These are phyloP conservation scores for Cercospora brassicicola DNA, from an alignment of 2,329 filamentous ascomycete species.

Conservation along the genomic window DNA sequence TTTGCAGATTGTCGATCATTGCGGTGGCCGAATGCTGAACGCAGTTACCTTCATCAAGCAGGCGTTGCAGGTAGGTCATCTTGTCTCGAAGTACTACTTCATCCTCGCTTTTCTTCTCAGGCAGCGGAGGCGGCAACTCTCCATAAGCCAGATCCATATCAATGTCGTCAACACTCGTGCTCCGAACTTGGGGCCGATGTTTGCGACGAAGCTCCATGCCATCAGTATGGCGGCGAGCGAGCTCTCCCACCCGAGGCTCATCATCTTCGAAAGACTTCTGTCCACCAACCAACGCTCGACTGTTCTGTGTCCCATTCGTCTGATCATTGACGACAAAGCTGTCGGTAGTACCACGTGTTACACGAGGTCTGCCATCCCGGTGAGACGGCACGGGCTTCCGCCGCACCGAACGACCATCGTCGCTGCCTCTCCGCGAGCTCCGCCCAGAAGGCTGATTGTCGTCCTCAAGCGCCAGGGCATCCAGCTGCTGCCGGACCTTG, in stretches of 20 bases:
- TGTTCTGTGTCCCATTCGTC: constrained; percentile 11
- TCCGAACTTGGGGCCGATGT: constrained; percentile 34
- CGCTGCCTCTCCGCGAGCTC: constrained; percentile 33
- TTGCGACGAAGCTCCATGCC: constrained; percentile 27
- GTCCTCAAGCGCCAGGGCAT: constrained; percentile 51
- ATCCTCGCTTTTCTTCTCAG: constrained; percentile 45
- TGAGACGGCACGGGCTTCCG: constrained; percentile 31
- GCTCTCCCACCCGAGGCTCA: constrained; percentile 41
- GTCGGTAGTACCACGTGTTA: constrained; percentile 50
- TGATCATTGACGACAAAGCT: constrained; percentile 47
- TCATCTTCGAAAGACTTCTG: constrained; percentile 20
- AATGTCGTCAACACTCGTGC: constrained; percentile 55
- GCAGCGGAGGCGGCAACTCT: constrained; percentile 70
- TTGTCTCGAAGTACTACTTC: constrained; percentile 45
- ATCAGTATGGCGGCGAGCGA: constrained; percentile 48
- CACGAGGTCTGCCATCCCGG: constrained; percentile 34
- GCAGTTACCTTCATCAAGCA: constrained; percentile 86
- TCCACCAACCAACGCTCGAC: not conserved
- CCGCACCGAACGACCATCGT: constrained; percentile 25
- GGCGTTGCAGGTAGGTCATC: constrained; percentile 69
- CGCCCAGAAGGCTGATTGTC: constrained; percentile 40
- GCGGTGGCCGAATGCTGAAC: constrained; percentile 78
- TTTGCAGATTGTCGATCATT: constrained; percentile 77
- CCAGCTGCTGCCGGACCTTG: constrained; percentile 60
- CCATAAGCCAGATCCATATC: constrained; percentile 94